These are phyloP conservation scores for Ogataea sp. DNA, from an alignment of 805 yeast species.

Conservation along the genomic window DNA sequence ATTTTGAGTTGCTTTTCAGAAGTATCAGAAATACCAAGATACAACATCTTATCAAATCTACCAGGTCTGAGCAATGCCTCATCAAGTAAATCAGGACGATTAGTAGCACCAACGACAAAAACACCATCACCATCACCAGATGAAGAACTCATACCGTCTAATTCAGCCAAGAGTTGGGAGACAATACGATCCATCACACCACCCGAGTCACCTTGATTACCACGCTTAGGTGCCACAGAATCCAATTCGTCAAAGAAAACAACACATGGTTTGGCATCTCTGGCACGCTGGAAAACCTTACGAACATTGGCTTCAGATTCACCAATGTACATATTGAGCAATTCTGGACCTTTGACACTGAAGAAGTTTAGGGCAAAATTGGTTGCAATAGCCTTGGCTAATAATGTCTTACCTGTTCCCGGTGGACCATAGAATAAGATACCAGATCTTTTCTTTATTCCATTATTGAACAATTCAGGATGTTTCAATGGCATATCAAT, in stretches of 20 bases:
- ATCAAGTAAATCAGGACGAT: constrained; percentile 90
- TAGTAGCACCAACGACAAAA: constrained; percentile 98
- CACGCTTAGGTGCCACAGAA: constrained; percentile 97
- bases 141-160: constrained; percentile 92
- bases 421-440: constrained; percentile 97
- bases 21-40: constrained; percentile 88
- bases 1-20: constrained; percentile 83
- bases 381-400: constrained; percentile 97
- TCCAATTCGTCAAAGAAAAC: constrained; percentile 96
- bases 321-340: constrained; percentile 96
- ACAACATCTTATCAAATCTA: constrained; percentile 90
- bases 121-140: constrained; percentile 74
- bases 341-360: constrained; percentile 95
- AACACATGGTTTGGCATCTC: constrained; percentile 97
- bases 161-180: constrained; percentile 87
- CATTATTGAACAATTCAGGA: constrained; percentile 82
- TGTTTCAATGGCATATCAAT: constrained; percentile 92
- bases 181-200: constrained; percentile 99
- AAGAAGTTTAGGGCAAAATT: constrained; percentile 90
- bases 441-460: constrained; percentile 91
- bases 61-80: constrained; percentile 93
- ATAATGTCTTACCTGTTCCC: constrained; percentile 92
- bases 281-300: constrained; percentile 84
- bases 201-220: constrained; percentile 97
- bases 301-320: constrained; percentile 98